Conservation (phyloP, 768 basidiomycete species). For the Cubamyces sp. region DNA sequence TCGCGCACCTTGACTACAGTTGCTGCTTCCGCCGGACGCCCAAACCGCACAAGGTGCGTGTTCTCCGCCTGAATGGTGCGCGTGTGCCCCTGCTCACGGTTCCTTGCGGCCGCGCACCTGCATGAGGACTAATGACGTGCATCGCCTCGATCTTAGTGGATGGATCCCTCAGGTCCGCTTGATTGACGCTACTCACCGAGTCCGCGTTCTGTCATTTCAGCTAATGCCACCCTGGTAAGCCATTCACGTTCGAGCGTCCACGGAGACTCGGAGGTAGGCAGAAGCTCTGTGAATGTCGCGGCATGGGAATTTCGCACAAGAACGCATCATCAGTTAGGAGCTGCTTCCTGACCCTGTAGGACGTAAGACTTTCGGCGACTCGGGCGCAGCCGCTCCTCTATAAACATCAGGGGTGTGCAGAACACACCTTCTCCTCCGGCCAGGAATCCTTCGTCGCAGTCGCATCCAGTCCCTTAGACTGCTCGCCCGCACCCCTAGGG, state of each 20-base stretch:
- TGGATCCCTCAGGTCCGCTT: constrained; percentile 2
- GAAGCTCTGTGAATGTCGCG: constrained; percentile 8
- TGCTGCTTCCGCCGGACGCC: constrained; percentile 18
- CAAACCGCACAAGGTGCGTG: constrained; percentile 17
- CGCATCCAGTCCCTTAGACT: constrained; percentile 2
- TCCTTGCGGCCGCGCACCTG: constrained; percentile 2
- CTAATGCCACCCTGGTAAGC: neutral
- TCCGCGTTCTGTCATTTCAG: neutral
- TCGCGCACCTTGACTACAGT: constrained; percentile 24
- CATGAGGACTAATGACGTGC: neutral
- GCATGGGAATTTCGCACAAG: constrained; percentile 14
- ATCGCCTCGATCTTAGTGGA: constrained; percentile 1
- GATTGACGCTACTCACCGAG: constrained; percentile 12
- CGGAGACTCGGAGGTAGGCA: neutral
- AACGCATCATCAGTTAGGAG: constrained; percentile 2
- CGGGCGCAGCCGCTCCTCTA: neutral
- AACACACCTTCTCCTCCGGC: constrained; percentile 1
- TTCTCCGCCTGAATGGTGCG: neutral
- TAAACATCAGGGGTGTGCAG: neutral
- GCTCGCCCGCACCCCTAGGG: neutral
- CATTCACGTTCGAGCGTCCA: neutral
- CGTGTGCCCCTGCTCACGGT: constrained; percentile 3
- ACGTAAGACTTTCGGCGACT: constrained; percentile 4
- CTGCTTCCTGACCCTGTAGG: neutral
- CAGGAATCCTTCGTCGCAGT: neutral